Conservation (phyloP, 768 basidiomycete species). For the Suillus subalutaceus region DNA sequence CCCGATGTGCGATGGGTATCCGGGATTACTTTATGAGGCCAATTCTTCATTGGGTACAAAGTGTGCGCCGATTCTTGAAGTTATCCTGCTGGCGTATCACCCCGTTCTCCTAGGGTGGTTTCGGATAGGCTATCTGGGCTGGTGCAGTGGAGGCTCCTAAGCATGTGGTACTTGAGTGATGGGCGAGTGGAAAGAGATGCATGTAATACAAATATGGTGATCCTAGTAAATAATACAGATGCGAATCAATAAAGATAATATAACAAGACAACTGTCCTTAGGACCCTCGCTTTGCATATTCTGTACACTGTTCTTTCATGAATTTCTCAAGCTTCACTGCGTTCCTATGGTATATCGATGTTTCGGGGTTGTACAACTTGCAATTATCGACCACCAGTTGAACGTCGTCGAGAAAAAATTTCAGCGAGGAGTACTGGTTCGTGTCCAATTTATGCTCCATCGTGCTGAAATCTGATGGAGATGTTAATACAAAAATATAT, state of each 20-base stretch:
- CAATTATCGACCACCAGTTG: constrained; percentile 91
- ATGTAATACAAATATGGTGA: background rate
- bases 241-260: constrained; percentile 11
- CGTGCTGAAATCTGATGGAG: constrained; percentile 70
- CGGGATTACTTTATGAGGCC: background rate
- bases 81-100: background rate
- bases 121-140: background rate
- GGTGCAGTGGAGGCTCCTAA: background rate
- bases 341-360: constrained; percentile 78
- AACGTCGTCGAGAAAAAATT: constrained; percentile 77
- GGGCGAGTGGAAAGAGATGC: background rate
- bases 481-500: constrained; percentile 7
- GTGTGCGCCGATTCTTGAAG: background rate
- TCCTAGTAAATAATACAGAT: constrained; percentile 3
- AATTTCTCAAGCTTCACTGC: constrained; percentile 84
- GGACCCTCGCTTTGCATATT: constrained; percentile 24
- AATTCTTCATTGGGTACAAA: background rate
- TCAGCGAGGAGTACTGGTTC: constrained; percentile 79
- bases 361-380: constrained; percentile 82
- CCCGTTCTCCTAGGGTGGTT: background rate
- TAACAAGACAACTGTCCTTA: constrained; percentile 8
- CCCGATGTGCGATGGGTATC: background rate
- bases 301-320: constrained; percentile 55
- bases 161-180: background rate
- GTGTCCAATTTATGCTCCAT: constrained; percentile 90